Conservation (phyloP, 768 basidiomycete genomes). For the Lyophyllum semitale region DNA sequence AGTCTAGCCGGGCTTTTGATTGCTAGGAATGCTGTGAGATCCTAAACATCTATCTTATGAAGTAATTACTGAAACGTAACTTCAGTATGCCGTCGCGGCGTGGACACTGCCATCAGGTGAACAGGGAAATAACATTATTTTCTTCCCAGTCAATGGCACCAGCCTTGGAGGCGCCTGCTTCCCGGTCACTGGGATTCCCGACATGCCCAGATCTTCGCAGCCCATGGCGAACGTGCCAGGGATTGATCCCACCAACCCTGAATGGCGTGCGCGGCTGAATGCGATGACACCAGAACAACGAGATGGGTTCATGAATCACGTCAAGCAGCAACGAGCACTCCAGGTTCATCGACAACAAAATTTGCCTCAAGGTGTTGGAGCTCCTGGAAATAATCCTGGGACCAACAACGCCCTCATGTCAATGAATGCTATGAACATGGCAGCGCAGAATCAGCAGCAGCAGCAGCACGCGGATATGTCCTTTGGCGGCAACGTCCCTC, state of each 20-base stretch:
- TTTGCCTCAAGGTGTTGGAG: conserved; percentile 4
- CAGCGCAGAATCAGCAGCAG: conserved; percentile 12
- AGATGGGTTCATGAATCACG: conserved; percentile 16
- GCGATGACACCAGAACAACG: conserved; percentile 28
- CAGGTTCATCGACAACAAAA: conserved; percentile 7
- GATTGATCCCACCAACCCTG: conserved; percentile 15
- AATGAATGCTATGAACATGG: conserved; percentile 9
- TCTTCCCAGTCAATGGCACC: conserved; percentile 32
- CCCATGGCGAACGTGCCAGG: background rate
- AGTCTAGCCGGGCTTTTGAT: conserved; percentile 42
- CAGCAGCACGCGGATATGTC: conserved; percentile 15
- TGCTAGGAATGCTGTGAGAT: conserved; percentile 47
- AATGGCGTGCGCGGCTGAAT: conserved; percentile 20
- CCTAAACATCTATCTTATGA: background rate
- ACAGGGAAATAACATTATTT: conserved; percentile 36
- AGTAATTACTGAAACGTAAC: background rate
- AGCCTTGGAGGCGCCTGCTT: conserved; percentile 38
- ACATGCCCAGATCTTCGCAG: conserved; percentile 26
- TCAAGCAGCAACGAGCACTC: conserved; percentile 12
- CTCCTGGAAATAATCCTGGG: background rate
- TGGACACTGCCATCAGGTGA: conserved; percentile 37
- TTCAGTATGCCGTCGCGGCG: conserved; percentile 40
- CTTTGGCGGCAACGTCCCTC: conserved; percentile 14
- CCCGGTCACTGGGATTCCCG: conserved; percentile 39
- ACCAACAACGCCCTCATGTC: conserved; percentile 9